Conservation (phyloP, 2,329 filamentous ascomycete genomes). For the Coniochaeta sp. region DNA sequence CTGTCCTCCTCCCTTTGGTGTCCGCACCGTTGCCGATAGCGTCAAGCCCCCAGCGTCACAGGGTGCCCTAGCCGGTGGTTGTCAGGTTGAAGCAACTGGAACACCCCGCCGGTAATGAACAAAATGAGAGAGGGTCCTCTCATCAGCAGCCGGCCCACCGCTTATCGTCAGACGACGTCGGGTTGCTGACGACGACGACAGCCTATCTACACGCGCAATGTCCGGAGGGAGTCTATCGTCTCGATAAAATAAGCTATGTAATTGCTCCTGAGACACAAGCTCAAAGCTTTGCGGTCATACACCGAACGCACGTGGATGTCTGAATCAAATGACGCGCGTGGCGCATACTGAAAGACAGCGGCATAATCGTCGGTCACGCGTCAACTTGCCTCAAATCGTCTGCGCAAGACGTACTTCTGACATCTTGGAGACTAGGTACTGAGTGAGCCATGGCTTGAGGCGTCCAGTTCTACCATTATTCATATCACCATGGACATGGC, state of each 20-base stretch:
- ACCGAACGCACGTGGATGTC: neutral
- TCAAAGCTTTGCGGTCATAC: neutral
- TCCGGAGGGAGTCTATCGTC: no score
- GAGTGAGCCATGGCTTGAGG: neutral
- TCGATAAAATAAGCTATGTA: neutral
- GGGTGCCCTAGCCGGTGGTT: neutral
- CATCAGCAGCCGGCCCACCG: neutral
- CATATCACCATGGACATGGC: no score
- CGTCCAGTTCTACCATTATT: no score
- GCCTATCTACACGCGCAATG: no score
- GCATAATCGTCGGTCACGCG: neutral
- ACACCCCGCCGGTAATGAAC: neutral
- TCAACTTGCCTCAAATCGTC: neutral
- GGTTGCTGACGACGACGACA: neutral
- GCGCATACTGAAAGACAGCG: neutral
- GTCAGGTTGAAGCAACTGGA: neutral
- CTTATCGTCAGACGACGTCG: neutral
- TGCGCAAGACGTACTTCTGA: no score
- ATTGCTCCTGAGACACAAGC: neutral
- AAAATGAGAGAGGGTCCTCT: neutral
- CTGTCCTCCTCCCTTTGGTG: neutral
- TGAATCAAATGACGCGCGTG: neutral
- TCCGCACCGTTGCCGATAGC: neutral
- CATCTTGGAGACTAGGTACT: no score
- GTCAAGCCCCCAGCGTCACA: neutral